phyloP scores from a whole-genome alignment of 495 filamentous ascomycete species.

The Ascobolus immersus region DNA sequence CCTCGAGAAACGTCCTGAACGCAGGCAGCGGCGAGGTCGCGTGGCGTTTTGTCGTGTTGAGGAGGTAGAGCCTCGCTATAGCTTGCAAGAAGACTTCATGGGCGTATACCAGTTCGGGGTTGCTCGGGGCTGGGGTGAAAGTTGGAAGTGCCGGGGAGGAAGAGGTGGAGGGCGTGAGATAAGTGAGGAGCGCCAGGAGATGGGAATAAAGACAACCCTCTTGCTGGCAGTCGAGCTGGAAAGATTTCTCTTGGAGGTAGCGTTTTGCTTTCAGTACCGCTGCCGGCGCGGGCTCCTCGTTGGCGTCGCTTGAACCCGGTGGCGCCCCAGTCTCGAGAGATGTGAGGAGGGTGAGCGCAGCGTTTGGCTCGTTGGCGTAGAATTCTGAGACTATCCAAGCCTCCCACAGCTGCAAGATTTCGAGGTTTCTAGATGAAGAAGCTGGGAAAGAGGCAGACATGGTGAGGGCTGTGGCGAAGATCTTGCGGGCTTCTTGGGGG shows the following conservation, averaged over 20 bases:
- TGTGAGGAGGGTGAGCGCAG: slow-evolving; percentile 20
- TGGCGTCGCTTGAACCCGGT: background rate
- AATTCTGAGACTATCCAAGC: slow-evolving; percentile 51
- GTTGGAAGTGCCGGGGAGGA: too few species aligned
- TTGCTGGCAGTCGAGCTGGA: too few species aligned
- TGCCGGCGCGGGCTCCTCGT: too few species aligned
- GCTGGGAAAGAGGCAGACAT: slow-evolving; percentile 24
- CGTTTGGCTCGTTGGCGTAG: slow-evolving; percentile 20
- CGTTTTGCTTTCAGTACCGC: slow-evolving; percentile 3
- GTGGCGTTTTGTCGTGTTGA: slow-evolving; percentile 29
- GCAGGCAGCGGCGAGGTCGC: slow-evolving; percentile 35
- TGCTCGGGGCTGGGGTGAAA: slow-evolving; percentile 17
- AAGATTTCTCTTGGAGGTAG: too few species aligned
- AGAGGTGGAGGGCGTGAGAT: too few species aligned
- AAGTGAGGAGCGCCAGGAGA: too few species aligned
- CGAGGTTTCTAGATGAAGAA: slow-evolving; percentile 14
- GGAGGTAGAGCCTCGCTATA: slow-evolving; percentile 38
- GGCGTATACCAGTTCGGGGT: slow-evolving; percentile 4
- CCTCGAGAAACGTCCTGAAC: slow-evolving; percentile 32
- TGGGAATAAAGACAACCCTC: too few species aligned
- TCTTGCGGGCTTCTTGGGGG: slow-evolving; percentile 27
- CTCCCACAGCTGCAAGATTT: slow-evolving; percentile 34
- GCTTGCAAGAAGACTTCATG: slow-evolving; percentile 40
- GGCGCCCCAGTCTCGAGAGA: slow-evolving; percentile 9
- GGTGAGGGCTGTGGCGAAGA: slow-evolving; percentile 39